phyloP scores from a whole-genome alignment of 169 alveolate species.

The Haemoproteus tartakovskyi region DNA sequence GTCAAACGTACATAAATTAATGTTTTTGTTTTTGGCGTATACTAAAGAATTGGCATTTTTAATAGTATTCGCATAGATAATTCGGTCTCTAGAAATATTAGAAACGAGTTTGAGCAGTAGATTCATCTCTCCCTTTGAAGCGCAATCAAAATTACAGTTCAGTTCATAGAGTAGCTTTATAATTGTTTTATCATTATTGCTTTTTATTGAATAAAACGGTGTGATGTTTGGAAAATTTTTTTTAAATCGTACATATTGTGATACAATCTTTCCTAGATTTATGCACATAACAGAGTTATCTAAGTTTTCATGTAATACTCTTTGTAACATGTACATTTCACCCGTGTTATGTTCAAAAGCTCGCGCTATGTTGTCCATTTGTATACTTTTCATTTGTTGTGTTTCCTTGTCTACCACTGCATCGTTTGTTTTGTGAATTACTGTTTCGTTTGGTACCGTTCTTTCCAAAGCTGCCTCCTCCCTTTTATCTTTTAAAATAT shows the following conservation, averaged over 20 bases:
- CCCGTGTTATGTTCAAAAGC: slow-evolving; percentile 3
- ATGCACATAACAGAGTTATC: slow-evolving; percentile 53
- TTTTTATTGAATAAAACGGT: slow-evolving; percentile 42
- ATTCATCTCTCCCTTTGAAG: slow-evolving; percentile 44
- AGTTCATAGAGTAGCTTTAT: slow-evolving; percentile 43
- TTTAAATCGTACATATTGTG: slow-evolving; percentile 50
- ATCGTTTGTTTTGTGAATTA: too few species aligned
- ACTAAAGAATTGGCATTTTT: slow-evolving; percentile 23
- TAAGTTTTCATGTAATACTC: slow-evolving; percentile 19
- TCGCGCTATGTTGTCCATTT: too few species aligned
- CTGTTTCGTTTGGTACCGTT: too few species aligned
- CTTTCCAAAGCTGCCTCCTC: background rate
- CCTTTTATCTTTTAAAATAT: too few species aligned
- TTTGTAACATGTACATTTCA: slow-evolving; percentile 10
- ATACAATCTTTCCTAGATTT: slow-evolving; percentile 23
- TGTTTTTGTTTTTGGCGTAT: slow-evolving; percentile 36
- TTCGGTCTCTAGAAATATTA: slow-evolving; percentile 12
- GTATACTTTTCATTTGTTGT: too few species aligned
- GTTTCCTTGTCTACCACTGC: too few species aligned
- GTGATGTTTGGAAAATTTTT: slow-evolving; percentile 49
- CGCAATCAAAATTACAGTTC: slow-evolving; percentile 61
- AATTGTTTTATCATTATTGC: slow-evolving; percentile 44
- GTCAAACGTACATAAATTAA: slow-evolving; percentile 59
- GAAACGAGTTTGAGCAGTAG: slow-evolving; percentile 6
- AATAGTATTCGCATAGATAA: slow-evolving; percentile 54